These are phyloP conservation scores for Solanum chmielewskii DNA, from an alignment of 257 asterid genomes.

Conservation along the genomic window DNA sequence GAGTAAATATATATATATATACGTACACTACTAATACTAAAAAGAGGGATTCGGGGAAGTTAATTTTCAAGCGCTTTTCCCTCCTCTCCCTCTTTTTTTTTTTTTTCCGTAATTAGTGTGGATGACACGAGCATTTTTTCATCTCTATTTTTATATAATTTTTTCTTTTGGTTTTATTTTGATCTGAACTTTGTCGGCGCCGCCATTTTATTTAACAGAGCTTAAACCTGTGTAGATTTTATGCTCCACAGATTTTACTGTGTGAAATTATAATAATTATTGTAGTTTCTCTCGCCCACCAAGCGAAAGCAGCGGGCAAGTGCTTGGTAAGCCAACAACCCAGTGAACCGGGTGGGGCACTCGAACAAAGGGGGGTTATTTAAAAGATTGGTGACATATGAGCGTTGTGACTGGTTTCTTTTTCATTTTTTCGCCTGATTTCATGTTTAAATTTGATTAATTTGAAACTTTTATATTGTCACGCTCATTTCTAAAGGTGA, in stretches of 20 bases:
- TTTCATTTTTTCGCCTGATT: no score
- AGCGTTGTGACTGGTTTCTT: neutral
- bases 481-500: neutral
- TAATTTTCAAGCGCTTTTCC: neutral
- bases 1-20: neutral
- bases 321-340: no score
- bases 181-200: fast-evolving
- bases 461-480: neutral
- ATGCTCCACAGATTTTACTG: neutral
- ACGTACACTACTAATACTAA: neutral
- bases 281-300: neutral
- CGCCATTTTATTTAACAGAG: neutral
- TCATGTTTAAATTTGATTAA: neutral
- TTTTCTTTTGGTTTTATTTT: neutral
- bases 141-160: neutral
- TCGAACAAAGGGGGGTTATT: no score
- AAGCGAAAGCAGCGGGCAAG: no score
- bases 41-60: neutral
- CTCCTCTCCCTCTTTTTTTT: neutral
- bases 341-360: no score
- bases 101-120: neutral
- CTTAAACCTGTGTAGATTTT: neutral
- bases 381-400: neutral
- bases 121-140: neutral
- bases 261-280: neutral